Base-by-base conservation (phyloP, 768 basidiomycete species). In the Amanita rubescens region DNA sequence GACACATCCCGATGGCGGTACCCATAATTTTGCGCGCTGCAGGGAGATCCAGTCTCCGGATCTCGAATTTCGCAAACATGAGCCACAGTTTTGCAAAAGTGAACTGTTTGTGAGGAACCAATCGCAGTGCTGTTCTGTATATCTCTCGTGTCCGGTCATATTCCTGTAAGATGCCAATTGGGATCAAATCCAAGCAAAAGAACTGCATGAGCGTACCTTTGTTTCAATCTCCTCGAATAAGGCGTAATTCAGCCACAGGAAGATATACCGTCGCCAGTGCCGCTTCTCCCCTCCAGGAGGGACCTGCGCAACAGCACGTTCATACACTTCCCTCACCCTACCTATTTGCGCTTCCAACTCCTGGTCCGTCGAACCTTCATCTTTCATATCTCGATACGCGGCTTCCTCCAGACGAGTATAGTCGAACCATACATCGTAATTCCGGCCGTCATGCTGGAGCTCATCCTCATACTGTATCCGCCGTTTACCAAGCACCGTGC, bases 401-500 rank as follows among this genome's bases (percentile, higher is more conserved):
- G 84, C 89, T 69, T 98, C 96, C 65, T 98, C 96, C 32, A 99
- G 66, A 15, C 94, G 79, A 19, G 92, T 81, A 60, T 95, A 95
- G 63, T 98, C 96, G 64, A 99, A 97, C 96, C 96, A 99, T 0
- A 88, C 86, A 67, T 98, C 96, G 64, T 97, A 99, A 66, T 97
- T 97, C 39, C 87, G 82, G 0, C 91, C 85, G 58, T 98, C 93
- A 54, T 95, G 87, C 9, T 84, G 67, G 2, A 98, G 70, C 69
- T 99, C 96, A 58, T 99, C 96, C 65, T 99, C 96, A 63, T 99
- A 98, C 62, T 98, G 94, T 53, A 99, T 97, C 35, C 96, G 81
- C n/a, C 96, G 84, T 67, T 97, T 99, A 30, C 94, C 94, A 0
- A 97, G 79, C 0, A 99, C 95, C 6, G 96, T 99, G 37, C 83